phyloP scores from a whole-genome alignment of 805 yeast species.

The Lipomyces starkeyi region DNA sequence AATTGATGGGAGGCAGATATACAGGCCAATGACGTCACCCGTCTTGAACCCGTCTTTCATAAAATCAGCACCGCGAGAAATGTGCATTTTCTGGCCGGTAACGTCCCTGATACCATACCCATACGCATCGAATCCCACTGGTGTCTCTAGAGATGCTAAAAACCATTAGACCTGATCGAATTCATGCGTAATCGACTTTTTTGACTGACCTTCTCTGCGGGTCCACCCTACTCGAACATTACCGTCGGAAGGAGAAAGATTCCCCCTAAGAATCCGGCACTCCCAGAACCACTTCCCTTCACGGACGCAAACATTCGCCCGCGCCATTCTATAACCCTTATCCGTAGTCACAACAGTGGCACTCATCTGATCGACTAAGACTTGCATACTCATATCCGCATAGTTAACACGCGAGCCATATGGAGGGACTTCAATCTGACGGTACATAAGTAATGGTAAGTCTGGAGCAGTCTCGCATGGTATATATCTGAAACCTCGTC shows the following conservation, averaged over 20 bases:
- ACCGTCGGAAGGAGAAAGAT: slow-evolving; percentile 40
- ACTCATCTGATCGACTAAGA: slow-evolving; percentile 50
- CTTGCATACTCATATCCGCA: slow-evolving; percentile 72
- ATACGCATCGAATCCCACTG: slow-evolving; percentile 94
- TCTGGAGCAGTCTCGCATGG: slow-evolving; percentile 71
- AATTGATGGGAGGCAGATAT: slow-evolving; percentile 67
- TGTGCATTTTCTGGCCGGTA: slow-evolving; percentile 74
- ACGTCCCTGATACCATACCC: slow-evolving; percentile 89
- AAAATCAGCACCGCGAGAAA: slow-evolving; percentile 67
- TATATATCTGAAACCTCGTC: slow-evolving; percentile 78
- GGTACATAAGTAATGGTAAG: slow-evolving; percentile 63
- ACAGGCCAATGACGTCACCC: slow-evolving; percentile 85
- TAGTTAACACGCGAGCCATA: slow-evolving; percentile 60
- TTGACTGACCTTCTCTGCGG: slow-evolving; percentile 64
- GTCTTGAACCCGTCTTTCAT: slow-evolving; percentile 62
- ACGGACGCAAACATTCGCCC: slow-evolving; percentile 74
- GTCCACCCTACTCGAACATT: slow-evolving; percentile 86
- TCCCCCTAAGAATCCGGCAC: slow-evolving; percentile 57
- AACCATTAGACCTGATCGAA: background rate
- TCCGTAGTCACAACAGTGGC: slow-evolving; percentile 57
- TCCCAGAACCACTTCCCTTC: slow-evolving; percentile 87
- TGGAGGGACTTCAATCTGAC: slow-evolving; percentile 78
- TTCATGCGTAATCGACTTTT: background rate
- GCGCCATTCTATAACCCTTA: slow-evolving; percentile 79
- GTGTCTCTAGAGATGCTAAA: slow-evolving; percentile 82